Base-by-base conservation (phyloP, 345 rosid species). In the Populus pruinosa region DNA sequence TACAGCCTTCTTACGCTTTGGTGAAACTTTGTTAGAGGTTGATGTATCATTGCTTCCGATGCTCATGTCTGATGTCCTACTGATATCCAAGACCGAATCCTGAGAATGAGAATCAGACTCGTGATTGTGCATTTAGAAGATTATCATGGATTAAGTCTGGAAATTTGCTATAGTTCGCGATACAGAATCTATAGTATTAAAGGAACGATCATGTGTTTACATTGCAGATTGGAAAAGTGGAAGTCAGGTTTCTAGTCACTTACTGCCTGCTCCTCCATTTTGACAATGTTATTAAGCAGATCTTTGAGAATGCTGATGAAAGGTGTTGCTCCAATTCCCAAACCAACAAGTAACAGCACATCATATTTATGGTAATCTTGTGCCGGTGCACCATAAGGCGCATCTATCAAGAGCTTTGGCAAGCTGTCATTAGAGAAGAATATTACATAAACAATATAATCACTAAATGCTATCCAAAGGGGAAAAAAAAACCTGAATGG, bases 261-360 rank as follows among this genome's bases (percentile, higher is more conserved):
- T 85, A 93, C 99, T 8, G 95, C 96, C 65, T 86, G 93, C 80
- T 96, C 99, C 80, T 96, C 99, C 91, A 86, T 90, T 85, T 86
- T 93, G 69, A 96, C 89, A 84, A 82, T 91, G 95, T 88, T 91
- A 86, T 90, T 93, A 63, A 96, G 91, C 85, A 96, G 79, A 88
- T 96, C 99, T 82, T 93, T 96, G 67, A 96, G 82, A 82, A 96
- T 92, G 82, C 99, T 96, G 78, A 96, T 96, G 87, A 96, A 96
- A 31, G 99, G 99, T 71, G 99, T 96, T 8, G 99, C 99, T 72
- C 99, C 99, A 73, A 96, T 96, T 71, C 99, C 99, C 49, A 93
- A 92, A 50, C 99, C 99, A 73, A 96, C 98, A 16, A 96, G 92
- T 38, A 96, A 80, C 59, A 96, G 86, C 71, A 96, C 97, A 76